A percentile compares a stretch with the other conserved stretches of the same genome.
phyloP scores from a whole-genome alignment of 2,329 filamentous ascomycete genomes.

The Cercospora citrullina region DNA sequence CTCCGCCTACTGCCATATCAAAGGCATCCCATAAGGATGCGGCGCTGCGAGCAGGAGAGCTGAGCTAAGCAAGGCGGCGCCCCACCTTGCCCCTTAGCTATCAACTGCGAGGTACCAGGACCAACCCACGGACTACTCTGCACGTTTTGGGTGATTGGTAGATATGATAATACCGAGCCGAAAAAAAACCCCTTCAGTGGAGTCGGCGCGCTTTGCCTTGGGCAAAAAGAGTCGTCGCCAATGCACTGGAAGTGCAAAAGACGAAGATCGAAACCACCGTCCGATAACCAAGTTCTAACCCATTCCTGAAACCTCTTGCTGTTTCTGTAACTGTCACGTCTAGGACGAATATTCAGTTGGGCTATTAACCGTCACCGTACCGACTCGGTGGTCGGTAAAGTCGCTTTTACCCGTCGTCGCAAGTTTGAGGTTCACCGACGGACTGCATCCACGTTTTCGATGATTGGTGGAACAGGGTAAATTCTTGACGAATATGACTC shows the following conservation, averaged over 20 bases:
- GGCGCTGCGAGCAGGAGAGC: background rate
- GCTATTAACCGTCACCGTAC: background rate
- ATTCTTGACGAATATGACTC: background rate
- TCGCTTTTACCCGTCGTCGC: background rate
- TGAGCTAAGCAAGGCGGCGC: background rate
- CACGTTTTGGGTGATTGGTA: background rate
- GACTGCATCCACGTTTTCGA: background rate
- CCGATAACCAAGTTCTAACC: background rate
- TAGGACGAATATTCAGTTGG: background rate
- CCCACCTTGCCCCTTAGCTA: background rate
- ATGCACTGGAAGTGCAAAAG: background rate
- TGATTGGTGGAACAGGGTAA: background rate
- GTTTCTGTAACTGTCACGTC: background rate
- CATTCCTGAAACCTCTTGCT: background rate
- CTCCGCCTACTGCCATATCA: background rate
- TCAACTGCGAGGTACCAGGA: background rate
- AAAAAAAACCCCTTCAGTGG: background rate
- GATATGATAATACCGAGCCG: background rate
- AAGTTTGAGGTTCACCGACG: background rate
- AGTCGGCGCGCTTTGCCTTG: background rate
- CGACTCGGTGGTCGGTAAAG: background rate
- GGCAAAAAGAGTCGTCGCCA: background rate
- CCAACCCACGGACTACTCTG: background rate
- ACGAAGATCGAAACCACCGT: background rate
- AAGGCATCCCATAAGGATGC: background rate